Conservation (phyloP, 2,329 filamentous ascomycete genomes). For the Penicillium sp. region DNA sequence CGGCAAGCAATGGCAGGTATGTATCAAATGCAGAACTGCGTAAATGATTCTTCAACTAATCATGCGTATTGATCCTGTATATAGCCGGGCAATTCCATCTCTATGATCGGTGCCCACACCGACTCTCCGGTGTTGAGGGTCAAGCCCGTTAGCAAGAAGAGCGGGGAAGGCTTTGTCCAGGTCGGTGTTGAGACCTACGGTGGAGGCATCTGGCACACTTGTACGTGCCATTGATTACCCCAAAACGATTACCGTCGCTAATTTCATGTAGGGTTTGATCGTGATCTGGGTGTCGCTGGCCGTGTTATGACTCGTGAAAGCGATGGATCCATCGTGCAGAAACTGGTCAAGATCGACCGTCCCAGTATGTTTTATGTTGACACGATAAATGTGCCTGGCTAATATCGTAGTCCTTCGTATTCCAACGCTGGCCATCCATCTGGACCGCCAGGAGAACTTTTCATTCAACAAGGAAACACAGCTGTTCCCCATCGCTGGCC, state of each 20-base stretch:
- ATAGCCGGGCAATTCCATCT: slow-evolving; percentile 75
- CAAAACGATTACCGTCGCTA: slow-evolving; percentile 5
- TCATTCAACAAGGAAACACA: slow-evolving; percentile 97
- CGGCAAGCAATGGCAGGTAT: slow-evolving; percentile 76
- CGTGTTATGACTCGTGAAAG: slow-evolving; percentile 75
- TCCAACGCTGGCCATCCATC: slow-evolving; percentile 89
- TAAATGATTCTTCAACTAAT: background rate
- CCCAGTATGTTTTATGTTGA: slow-evolving; percentile 54
- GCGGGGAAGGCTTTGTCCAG: slow-evolving; percentile 81
- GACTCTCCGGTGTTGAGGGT: slow-evolving; percentile 89
- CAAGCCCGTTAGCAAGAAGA: slow-evolving; percentile 92
- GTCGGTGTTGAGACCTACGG: slow-evolving; percentile 96
- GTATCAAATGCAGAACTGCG: background rate
- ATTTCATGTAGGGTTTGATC: slow-evolving; percentile 69
- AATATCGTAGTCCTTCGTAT: slow-evolving; percentile 67
- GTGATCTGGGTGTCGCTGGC: slow-evolving; percentile 86
- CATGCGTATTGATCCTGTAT: background rate
- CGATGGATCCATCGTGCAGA: slow-evolving; percentile 73
- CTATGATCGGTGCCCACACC: slow-evolving; percentile 94
- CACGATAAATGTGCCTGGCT: background rate
- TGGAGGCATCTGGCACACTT: slow-evolving; percentile 95
- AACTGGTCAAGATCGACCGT: slow-evolving; percentile 83
- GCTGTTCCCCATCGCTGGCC: slow-evolving; percentile 85
- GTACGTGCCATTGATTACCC: slow-evolving; percentile 33
- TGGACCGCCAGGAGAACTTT: slow-evolving; percentile 82